Conservation (phyloP, 177 flowering plant species). For the Vitis hybrid region DNA sequence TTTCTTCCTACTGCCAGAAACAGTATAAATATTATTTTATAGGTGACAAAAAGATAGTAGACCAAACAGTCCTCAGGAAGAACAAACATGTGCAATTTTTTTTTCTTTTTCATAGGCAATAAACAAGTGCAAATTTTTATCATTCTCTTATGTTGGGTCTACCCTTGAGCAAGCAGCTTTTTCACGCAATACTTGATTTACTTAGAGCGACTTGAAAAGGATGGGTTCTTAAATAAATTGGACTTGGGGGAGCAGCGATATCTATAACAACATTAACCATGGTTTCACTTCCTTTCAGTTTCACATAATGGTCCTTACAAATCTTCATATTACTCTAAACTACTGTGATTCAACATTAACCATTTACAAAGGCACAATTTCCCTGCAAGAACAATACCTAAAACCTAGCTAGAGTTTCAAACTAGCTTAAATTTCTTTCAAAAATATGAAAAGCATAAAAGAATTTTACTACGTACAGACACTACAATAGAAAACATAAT, state of each 20-base stretch:
- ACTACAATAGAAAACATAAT: too few species aligned
- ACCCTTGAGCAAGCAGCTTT: neutral
- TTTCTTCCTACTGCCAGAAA: too few species aligned
- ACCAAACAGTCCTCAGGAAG: neutral
- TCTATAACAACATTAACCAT: neutral
- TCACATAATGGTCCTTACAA: neutral
- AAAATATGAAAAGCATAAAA: neutral
- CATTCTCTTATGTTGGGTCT: neutral
- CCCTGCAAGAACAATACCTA: too few species aligned
- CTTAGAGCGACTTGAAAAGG: neutral
- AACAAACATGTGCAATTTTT: neutral
- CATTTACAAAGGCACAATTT: neutral
- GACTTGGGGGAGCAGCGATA: neutral
- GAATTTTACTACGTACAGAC: neutral
- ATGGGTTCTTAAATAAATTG: neutral
- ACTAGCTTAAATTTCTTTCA: neutral
- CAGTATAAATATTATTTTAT: too few species aligned
- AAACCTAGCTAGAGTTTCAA: neutral
- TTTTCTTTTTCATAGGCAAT: neutral
- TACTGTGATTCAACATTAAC: neutral
- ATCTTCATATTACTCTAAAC: neutral
- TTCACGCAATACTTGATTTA: neutral
- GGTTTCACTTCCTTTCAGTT: neutral
- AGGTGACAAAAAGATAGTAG: too few species aligned
- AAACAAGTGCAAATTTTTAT: neutral